Percentiles rank a stretch among this genome's conserved stretches.
phyloP scores from a whole-genome alignment of 2,329 filamentous ascomycete species.

The Truncatella angustata region DNA sequence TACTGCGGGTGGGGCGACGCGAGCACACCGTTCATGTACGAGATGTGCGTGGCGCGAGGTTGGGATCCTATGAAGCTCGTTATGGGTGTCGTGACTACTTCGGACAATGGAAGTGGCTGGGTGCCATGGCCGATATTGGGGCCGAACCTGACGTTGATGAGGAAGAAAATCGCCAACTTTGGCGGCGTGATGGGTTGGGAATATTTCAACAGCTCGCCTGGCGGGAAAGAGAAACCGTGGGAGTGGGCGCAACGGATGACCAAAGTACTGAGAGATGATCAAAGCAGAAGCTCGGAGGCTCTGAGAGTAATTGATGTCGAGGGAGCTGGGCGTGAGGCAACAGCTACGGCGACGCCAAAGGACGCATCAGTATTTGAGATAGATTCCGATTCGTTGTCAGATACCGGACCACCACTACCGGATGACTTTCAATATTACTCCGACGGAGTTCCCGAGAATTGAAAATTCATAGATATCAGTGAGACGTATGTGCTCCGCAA shows the following conservation, averaged over 20 bases:
- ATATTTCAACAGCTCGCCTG: constrained; percentile 72
- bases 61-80: constrained; percentile 70
- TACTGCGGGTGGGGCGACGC: constrained; percentile 81
- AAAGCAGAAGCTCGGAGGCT: background rate
- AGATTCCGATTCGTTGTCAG: background rate
- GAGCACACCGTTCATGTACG: constrained; percentile 46
- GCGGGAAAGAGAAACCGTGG: constrained; percentile 60
- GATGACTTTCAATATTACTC: constrained; percentile 12
- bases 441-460: background rate
- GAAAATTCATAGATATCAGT: background rate
- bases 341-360: background rate
- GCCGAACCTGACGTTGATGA: constrained; percentile 54
- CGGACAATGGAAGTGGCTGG: constrained; percentile 65
- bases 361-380: background rate
- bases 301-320: background rate
- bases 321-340: background rate
- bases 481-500: no score
- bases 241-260: constrained; percentile 71
- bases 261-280: constrained; percentile 22
- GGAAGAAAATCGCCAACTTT: constrained; percentile 60
- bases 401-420: constrained; percentile 16
- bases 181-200: constrained; percentile 87
- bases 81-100: constrained; percentile 72
- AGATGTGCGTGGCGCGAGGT: constrained; percentile 48
- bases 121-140: constrained; percentile 59